Evolutionary conservation across 371 early-diverging fungal species (phyloP), one percentile per base, ranked within the genome.

Genomic region (Mucor mucedo): DNA sequence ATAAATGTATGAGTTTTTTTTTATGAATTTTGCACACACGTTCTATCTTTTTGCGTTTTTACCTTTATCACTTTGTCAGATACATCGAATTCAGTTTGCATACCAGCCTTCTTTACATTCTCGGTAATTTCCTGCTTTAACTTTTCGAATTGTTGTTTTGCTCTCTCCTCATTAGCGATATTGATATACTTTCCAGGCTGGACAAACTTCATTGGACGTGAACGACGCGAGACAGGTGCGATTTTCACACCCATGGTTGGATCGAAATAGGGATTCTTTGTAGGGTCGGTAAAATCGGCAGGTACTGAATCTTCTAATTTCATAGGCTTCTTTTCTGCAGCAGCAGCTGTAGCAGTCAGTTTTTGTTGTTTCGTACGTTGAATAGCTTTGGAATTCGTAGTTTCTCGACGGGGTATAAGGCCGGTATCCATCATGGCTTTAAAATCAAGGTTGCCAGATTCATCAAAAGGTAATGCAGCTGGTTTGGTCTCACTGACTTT

Each of bases 221-320:
- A 70, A 28, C 75, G 75, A 42, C 91, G 89, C 2, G 77, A 69
- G 33, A 70, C 72, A n/a, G 85, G 82, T 5, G 83, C 87, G 5
- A 78, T 70, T 29, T 70, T 71, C 1, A 73, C 77, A 4, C 71
- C 82, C 50, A 92, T 72, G 7, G 79, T 75, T 2, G 93, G 87
- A 70, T 96, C 95, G 74, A 82, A 93, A 69, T 95, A 95, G 5
- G 95, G 95, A 52, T 96, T 95, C 70, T 94, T 90, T 5, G 79
- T 68, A 1, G 91, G 84, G 64, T 92, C 91, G 0, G 83, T 70
- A 28, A 87, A 69, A 6, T 82, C 82, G 14, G 75, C 78, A 3
- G 82, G 72, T 1, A 80, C 69, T 29, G 42, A 45, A 4, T 52
- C 49, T 47, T 74, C 64, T 45, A 65, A 33, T 41, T 72, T 71